phyloP scores from a whole-genome alignment of 305 asterid species.

The Fraxinus velutina region DNA sequence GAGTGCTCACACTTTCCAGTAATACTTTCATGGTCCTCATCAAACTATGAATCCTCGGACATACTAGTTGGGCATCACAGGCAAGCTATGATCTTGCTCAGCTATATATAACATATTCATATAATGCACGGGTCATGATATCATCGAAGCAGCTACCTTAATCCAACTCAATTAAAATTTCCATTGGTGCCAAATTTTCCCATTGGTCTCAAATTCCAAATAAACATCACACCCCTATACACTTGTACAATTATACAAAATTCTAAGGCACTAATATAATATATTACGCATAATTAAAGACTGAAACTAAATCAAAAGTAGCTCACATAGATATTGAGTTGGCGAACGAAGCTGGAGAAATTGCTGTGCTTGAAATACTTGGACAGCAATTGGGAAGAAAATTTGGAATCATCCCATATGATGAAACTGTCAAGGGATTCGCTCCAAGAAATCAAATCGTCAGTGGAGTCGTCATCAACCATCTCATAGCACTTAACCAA shows the following conservation, averaged over 20 bases:
- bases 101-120: background rate
- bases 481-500: background rate
- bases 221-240: background rate
- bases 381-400: slow-evolving; percentile 63
- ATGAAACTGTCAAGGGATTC: slow-evolving; percentile 59
- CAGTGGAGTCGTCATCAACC: background rate
- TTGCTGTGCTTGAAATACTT: slow-evolving; percentile 92
- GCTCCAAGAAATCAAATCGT: slow-evolving; percentile 33
- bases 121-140: background rate
- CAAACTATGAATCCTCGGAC: background rate
- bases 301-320: background rate
- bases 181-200: background rate
- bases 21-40: background rate
- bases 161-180: background rate
- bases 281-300: background rate
- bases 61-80: background rate
- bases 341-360: slow-evolving; percentile 83
- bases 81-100: background rate
- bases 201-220: background rate
- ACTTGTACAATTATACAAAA: background rate
- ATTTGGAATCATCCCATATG: slow-evolving; percentile 64
- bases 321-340: slow-evolving; percentile 85
- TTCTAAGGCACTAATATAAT: background rate
- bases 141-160: background rate
- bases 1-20: background rate